Percentiles rank a stretch among this genome's conserved stretches.
These are phyloP conservation scores for Lactifluus volemus DNA, from an alignment of 768 basidiomycete genomes.

Conservation along the genomic window DNA sequence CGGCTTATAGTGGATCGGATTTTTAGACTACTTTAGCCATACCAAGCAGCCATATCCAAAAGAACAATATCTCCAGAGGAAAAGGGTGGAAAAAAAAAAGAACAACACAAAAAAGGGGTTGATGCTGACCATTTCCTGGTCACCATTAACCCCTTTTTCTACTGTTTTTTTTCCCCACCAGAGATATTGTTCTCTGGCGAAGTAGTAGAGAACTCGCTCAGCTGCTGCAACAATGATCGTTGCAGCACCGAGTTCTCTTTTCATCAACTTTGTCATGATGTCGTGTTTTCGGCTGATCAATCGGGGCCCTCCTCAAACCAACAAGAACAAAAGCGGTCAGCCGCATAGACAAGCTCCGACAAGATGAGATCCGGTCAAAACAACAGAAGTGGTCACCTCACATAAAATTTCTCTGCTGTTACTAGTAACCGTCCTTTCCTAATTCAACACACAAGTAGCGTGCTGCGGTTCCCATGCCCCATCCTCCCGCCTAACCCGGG, in stretches of 20 bases:
- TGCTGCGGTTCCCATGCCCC: conserved; percentile 46
- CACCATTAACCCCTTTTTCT: too few relatives aligned
- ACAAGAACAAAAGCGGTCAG: not conserved
- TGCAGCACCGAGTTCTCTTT: too few relatives aligned
- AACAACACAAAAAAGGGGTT: not conserved
- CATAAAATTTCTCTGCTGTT: too few relatives aligned
- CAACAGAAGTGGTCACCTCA: not conserved
- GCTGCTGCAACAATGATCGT: not conserved
- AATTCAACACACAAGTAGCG: conserved; percentile 30
- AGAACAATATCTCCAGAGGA: not conserved
- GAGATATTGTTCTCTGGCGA: not conserved
- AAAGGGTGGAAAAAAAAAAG: not conserved
- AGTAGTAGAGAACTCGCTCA: not conserved
- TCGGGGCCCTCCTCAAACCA: not conserved
- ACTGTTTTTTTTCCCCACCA: too few relatives aligned
- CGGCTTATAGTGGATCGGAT: not conserved
- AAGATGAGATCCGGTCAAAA: not conserved
- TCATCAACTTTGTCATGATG: not conserved
- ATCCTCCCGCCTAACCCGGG: conserved; percentile 41
- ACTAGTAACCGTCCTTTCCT: not conserved
- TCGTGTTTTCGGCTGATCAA: not conserved
- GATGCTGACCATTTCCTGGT: not conserved
- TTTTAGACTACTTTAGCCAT: not conserved
- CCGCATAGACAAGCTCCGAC: conserved; percentile 1
- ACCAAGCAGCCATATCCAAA: not conserved